Percentiles rank a stretch among this genome's conserved stretches.
These are phyloP conservation scores for Yarrowia phangngaensis DNA, from an alignment of 805 yeast genomes.

Conservation along the genomic window DNA sequence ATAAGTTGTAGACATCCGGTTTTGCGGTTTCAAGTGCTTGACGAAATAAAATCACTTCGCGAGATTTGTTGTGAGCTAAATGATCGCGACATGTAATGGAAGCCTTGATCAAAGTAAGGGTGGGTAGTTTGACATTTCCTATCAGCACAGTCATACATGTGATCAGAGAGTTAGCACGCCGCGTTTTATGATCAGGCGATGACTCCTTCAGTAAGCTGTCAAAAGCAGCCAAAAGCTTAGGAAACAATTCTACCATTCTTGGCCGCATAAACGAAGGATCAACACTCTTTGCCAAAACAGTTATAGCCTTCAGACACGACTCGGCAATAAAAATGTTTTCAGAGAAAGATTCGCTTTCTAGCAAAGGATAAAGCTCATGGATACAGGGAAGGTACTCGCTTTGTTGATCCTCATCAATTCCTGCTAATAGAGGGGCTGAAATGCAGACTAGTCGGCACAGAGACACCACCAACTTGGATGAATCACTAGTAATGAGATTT, in stretches of 20 bases:
- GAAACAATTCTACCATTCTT: conserved; percentile 34
- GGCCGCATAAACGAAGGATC: conserved; percentile 39
- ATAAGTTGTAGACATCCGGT: conserved; percentile 10
- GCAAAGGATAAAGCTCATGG: conserved; percentile 53
- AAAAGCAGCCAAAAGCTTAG: conserved; percentile 29
- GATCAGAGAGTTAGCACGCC: conserved; percentile 2
- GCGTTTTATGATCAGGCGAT: conserved; percentile 14
- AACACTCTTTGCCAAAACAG: conserved; percentile 33
- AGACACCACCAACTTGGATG: conserved; percentile 53
- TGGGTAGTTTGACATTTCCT: conserved; percentile 2
- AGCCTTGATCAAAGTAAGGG: conserved; percentile 1
- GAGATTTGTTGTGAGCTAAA: conserved; percentile 2
- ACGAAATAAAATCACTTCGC: conserved; percentile 3
- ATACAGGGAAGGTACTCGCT: conserved; percentile 46
- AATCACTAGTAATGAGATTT: conserved; percentile 62
- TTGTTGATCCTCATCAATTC: conserved; percentile 41
- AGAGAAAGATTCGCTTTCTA: conserved; percentile 37
- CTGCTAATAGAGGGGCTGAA: conserved; percentile 52
- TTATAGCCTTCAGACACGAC: conserved; percentile 37
- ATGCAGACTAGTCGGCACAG: conserved; percentile 50
- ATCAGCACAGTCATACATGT: conserved; percentile 5
- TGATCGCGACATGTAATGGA: conserved; percentile 12
- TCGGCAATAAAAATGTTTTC: conserved; percentile 38
- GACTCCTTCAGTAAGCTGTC: conserved; percentile 1
- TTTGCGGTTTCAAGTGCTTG: conserved; percentile 9